phyloP scores from a whole-genome alignment of 169 alveolate species.

The Theileria annulata region DNA sequence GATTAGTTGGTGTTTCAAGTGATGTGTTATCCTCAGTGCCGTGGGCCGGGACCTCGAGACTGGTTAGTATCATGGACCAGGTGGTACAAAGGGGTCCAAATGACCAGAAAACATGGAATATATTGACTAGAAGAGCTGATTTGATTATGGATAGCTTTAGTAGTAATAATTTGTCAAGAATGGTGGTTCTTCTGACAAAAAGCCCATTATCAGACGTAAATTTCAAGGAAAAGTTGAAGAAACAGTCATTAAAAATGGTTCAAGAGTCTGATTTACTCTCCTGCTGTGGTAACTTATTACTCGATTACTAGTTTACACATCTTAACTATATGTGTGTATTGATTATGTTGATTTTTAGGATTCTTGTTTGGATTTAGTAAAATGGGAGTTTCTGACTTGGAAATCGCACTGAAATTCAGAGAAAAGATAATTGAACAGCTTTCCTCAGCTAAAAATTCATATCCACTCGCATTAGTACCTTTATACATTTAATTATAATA shows the following conservation, averaged over 20 bases:
- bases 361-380: slow-evolving; percentile 38
- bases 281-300: slow-evolving; percentile 32
- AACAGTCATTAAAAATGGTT: slow-evolving; percentile 20
- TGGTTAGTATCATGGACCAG: slow-evolving; percentile 49
- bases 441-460: slow-evolving; percentile 32
- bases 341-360: slow-evolving; percentile 7
- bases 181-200: slow-evolving; percentile 27
- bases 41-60: slow-evolving; percentile 60
- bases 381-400: slow-evolving; percentile 35
- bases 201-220: background rate
- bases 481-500: background rate
- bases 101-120: slow-evolving; percentile 44
- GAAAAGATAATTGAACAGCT: slow-evolving; percentile 4
- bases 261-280: slow-evolving; percentile 54
- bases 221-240: slow-evolving; percentile 9
- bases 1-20: slow-evolving; percentile 28
- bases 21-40: slow-evolving; percentile 57
- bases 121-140: slow-evolving; percentile 29
- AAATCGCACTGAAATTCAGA: slow-evolving; percentile 7
- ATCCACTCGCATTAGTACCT: slow-evolving; percentile 44
- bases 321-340: background rate
- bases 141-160: slow-evolving; percentile 32
- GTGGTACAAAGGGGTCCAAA: slow-evolving; percentile 51
- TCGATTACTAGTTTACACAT: background rate
- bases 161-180: slow-evolving; percentile 46